Evolutionary conservation across 2,329 filamentous ascomycete genomes (phyloP).

Genomic region (Ophiocordyceps polyrhachis-furcata): DNA sequence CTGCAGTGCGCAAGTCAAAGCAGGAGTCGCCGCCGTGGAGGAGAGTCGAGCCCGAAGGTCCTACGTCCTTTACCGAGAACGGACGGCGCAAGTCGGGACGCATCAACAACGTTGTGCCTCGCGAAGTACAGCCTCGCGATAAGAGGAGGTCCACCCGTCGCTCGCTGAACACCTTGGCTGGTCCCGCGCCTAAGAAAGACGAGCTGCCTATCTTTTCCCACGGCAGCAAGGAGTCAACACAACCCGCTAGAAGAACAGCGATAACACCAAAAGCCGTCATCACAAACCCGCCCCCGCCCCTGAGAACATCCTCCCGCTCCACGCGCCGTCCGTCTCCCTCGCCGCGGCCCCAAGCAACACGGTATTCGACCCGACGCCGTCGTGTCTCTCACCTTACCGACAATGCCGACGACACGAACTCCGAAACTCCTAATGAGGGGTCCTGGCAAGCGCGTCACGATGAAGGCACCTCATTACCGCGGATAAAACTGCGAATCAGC

Average conservation of each 20-base stretch:
- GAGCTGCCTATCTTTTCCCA: slow-evolving; percentile 9
- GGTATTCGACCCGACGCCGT: slow-evolving; percentile 22
- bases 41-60: slow-evolving; percentile 64
- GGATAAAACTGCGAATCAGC: slow-evolving; percentile 29
- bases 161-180: slow-evolving; percentile 13
- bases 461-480: slow-evolving; percentile 16
- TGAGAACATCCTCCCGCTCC: slow-evolving; percentile 13
- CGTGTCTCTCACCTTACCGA: slow-evolving; percentile 22
- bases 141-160: slow-evolving; percentile 34
- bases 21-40: slow-evolving; percentile 83
- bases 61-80: slow-evolving; percentile 64
- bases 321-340: slow-evolving; percentile 22
- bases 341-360: slow-evolving; percentile 18
- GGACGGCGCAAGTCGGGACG: slow-evolving; percentile 50
- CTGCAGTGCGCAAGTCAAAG: slow-evolving; percentile 22
- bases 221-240: slow-evolving; percentile 11
- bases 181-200: slow-evolving; percentile 14
- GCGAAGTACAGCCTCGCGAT: slow-evolving; percentile 30
- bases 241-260: slow-evolving; percentile 8
- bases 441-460: slow-evolving; percentile 5
- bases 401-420: slow-evolving; percentile 5
- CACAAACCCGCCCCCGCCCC: slow-evolving; percentile 11
- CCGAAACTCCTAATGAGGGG: slow-evolving; percentile 3
- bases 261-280: slow-evolving; percentile 13
- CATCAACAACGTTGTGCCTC: slow-evolving; percentile 37